Percentiles rank a stretch among this genome's conserved stretches.
Evolutionary conservation across 225 moss, liverwort and hornwort species (phyloP).

Genomic region (Physcomitrium patens): DNA sequence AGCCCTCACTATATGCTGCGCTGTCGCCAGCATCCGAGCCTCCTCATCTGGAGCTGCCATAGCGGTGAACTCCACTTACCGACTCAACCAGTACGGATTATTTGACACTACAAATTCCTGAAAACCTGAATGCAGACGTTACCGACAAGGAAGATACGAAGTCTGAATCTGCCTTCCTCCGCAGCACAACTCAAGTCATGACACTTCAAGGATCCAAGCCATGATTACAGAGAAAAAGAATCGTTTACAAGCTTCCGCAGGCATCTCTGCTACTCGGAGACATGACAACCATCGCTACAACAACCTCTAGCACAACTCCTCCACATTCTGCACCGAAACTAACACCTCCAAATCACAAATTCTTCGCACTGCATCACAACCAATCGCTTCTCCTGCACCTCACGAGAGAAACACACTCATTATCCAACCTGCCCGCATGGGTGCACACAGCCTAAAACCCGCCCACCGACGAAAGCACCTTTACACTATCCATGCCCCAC

Average conservation of each 20-base stretch:
- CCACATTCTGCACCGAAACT: conserved; percentile 11
- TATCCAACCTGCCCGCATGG: too few species aligned
- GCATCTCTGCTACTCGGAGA: not conserved
- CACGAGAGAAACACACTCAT: too few species aligned
- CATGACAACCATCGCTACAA: not conserved
- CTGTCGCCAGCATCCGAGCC: conserved; percentile 92
- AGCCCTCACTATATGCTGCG: conserved; percentile 91
- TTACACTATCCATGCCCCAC: too few species aligned
- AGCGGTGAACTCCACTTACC: not conserved
- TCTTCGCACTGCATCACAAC: too few species aligned
- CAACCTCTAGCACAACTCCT: conserved; percentile 1
- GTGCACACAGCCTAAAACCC: too few species aligned
- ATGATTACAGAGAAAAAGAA: not conserved
- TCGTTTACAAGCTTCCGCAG: not conserved
- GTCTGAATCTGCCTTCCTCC: not conserved
- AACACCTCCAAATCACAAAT: too few species aligned
- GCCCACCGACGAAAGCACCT: too few species aligned
- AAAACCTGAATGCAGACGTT: conserved; percentile 7
- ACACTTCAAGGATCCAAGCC: conserved; percentile 23
- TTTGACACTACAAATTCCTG: not conserved
- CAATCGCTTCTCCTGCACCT: too few species aligned
- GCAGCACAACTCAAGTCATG: not conserved
- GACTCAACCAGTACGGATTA: conserved; percentile 4
- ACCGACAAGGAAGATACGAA: not conserved
- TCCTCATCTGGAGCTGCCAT: conserved; percentile 94